Percentiles rank a stretch among this genome's conserved stretches.
Conservation (phyloP, 2,329 filamentous ascomycete genomes). For the Coniochaeta hoffmannii region DNA sequence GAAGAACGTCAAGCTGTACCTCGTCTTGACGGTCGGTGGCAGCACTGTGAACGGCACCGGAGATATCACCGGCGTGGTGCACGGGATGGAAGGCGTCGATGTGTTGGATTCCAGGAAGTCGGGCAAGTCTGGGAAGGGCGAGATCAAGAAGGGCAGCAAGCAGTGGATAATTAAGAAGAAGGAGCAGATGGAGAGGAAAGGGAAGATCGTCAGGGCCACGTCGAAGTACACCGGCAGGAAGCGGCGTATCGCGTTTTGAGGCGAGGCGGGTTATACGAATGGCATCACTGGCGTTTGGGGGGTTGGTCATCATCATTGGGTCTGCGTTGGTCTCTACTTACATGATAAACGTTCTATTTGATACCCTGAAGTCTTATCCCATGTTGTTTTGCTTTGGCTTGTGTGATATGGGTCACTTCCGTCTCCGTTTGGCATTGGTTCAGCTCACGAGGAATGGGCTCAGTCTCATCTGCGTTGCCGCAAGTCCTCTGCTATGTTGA, state of each 20-base stretch:
- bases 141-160: conserved; percentile 73
- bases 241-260: conserved; percentile 67
- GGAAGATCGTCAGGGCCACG: conserved; percentile 84
- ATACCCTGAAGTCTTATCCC: background rate
- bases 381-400: background rate
- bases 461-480: too few species aligned
- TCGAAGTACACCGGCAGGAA: conserved; percentile 94
- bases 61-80: conserved; percentile 86
- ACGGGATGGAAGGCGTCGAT: conserved; percentile 82
- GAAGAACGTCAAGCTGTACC: conserved; percentile 93
- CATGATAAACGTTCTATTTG: background rate
- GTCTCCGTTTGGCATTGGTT: too few species aligned
- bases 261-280: background rate
- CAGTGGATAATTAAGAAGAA: conserved; percentile 81
- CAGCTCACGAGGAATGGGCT: too few species aligned
- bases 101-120: conserved; percentile 61
- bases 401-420: too few species aligned
- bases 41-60: conserved; percentile 38
- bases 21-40: conserved; percentile 84
- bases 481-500: too few species aligned
- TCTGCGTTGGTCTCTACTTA: background rate
- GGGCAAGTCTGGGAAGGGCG: conserved; percentile 38
- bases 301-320: background rate
- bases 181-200: conserved; percentile 89
- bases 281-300: background rate